Conservation (phyloP, 108 stramenopile genomes). For the Conticribra weissflogii region DNA sequence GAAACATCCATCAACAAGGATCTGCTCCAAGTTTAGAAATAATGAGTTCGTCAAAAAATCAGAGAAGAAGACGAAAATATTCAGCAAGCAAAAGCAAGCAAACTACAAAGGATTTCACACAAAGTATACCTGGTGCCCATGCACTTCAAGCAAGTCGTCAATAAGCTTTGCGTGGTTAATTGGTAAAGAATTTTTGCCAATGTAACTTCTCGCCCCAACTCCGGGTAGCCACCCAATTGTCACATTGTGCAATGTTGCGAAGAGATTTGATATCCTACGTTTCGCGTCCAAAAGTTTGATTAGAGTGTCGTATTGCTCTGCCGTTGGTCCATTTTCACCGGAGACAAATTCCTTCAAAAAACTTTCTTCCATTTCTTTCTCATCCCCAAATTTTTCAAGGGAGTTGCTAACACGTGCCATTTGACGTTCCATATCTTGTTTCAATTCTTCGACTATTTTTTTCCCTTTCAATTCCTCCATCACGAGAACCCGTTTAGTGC, state of each 20-base stretch:
- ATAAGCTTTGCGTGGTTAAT: constrained; percentile 84
- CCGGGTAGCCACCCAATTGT: constrained; percentile 72
- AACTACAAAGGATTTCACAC: neutral
- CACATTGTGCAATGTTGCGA: constrained; percentile 55
- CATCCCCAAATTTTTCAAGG: constrained; percentile 49
- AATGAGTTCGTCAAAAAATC: neutral
- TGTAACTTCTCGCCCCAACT: constrained; percentile 35
- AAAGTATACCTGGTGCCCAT: constrained; percentile 62
- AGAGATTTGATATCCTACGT: constrained; percentile 52
- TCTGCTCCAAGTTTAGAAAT: neutral
- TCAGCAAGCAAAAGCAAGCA: neutral
- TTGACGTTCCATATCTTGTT: constrained; percentile 58
- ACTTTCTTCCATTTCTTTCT: constrained; percentile 42
- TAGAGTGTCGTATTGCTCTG: constrained; percentile 59
- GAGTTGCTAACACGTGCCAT: constrained; percentile 54
- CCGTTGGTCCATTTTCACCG: constrained; percentile 63
- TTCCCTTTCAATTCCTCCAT: constrained; percentile 85
- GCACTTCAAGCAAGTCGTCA: constrained; percentile 77
- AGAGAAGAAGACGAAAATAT: neutral
- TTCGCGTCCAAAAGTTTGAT: constrained; percentile 61
- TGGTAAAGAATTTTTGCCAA: constrained; percentile 58
- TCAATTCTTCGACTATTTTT: constrained; percentile 71
- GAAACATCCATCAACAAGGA: neutral
- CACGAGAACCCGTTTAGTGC: constrained; percentile 79
- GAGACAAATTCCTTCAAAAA: constrained; percentile 51